These are phyloP conservation scores for Penicillium odoratum DNA, from an alignment of 495 filamentous ascomycete species.

Conservation along the genomic window DNA sequence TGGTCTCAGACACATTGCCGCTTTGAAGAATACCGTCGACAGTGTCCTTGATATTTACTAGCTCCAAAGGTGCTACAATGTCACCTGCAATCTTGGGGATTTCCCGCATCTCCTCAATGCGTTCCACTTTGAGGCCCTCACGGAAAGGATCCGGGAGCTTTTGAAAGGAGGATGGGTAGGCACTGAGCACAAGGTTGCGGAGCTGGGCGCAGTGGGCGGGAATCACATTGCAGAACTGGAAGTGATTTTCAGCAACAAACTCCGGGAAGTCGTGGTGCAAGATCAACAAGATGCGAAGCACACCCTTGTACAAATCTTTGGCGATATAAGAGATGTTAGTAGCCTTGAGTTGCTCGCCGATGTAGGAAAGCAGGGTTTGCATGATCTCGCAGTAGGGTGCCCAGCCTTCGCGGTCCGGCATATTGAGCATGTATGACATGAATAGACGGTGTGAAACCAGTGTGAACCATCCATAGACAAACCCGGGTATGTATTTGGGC, in stretches of 20 bases:
- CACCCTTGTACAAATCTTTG: conserved; percentile 81
- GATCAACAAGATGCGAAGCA: conserved; percentile 77
- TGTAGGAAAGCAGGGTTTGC: conserved; percentile 68
- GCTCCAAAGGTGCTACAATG: conserved; percentile 54
- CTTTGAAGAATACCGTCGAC: conserved; percentile 65
- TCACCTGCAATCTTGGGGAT: conserved; percentile 63
- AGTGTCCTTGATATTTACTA: conserved; percentile 64
- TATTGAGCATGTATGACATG: conserved; percentile 73
- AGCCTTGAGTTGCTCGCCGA: conserved; percentile 78
- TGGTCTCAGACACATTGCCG: conserved; percentile 59
- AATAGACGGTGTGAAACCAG: conserved; percentile 85
- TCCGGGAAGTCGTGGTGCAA: conserved; percentile 94
- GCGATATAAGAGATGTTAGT: conserved; percentile 64
- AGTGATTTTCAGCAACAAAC: conserved; percentile 85
- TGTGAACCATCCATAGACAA: conserved; percentile 80
- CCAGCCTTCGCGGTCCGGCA: conserved; percentile 73
- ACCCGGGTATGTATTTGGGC: conserved; percentile 74
- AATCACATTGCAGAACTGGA: conserved; percentile 80
- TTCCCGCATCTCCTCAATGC: conserved; percentile 73
- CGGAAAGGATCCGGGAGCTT: conserved; percentile 82
- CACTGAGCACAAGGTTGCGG: conserved; percentile 83
- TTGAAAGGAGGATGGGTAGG: conserved; percentile 71
- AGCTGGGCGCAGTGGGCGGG: conserved; percentile 85
- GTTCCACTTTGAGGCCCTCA: conserved; percentile 76
- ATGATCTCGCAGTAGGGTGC: conserved; percentile 71